Evolutionary conservation across 805 yeast genomes (phyloP), one percentile per base, ranked within the genome.

Genomic region (Lipomyces anomalus): DNA sequence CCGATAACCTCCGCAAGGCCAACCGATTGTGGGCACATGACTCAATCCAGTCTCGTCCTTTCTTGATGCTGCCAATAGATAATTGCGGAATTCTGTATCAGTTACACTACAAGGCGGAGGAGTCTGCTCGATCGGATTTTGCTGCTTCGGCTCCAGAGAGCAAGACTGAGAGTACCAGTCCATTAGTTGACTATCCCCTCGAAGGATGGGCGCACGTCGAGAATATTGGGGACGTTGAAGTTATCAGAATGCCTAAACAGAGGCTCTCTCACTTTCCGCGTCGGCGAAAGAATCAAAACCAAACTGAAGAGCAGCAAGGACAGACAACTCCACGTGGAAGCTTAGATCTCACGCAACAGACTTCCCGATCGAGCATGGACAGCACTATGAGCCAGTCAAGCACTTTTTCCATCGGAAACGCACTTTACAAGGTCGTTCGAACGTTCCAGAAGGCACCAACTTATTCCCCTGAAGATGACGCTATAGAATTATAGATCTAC

Each of bases 1-100:
- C 55, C 7, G 41, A 50, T 1, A 24, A 40, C 13, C 30, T 56
- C 13, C 40, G 47, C 13, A 33, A 38, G 32, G 50, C 59, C 4
- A 56, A 56, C 40, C 43, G 59, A 5, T 39, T 56, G 24, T 55
- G 58, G 58, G 39, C 52, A 4, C 38, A 50, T 36, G 59, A 56
- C 44, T 23, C 51, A 11, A 54, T 56, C 39, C 59, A 56, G n/a
- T 30, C 52, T 23, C 54, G 56, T 23, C 36, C 47, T 7, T 22
- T 55, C 2, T 33, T 56, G 24, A 16, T 56, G 24, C 18, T 56
- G 11, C 59, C 59, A 6, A 52, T 37, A 23, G 52, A 49, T 35
- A 38, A 50, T 21, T 55, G 59, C 42, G 44, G 35, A 13, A 13
- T 13, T 13, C 13, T 13, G 9, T 26, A 26, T 13, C 9, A 26